A percentile compares a stretch with the other conserved stretches of the same genome.
These are phyloP conservation scores for Emericellopsis terricola DNA, from an alignment of 495 filamentous ascomycete species.

Conservation along the genomic window DNA sequence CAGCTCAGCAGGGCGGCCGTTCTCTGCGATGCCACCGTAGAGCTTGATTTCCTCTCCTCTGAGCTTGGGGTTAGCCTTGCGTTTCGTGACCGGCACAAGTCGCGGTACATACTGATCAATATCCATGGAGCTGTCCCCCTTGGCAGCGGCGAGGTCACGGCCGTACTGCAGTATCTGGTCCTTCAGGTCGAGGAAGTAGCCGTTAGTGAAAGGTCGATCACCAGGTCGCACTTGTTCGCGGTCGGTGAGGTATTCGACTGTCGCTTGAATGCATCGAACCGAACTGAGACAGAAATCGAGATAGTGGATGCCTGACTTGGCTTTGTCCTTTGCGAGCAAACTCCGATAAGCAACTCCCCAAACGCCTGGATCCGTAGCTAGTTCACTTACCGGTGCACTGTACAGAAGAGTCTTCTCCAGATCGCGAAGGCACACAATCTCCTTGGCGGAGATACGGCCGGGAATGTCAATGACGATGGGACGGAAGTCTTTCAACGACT, in stretches of 20 bases:
- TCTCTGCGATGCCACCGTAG: slow-evolving; percentile 56
- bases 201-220: slow-evolving; percentile 77
- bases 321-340: slow-evolving; percentile 51
- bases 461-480: slow-evolving; percentile 58
- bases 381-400: slow-evolving; percentile 71
- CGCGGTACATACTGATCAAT: slow-evolving; percentile 29
- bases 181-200: slow-evolving; percentile 86
- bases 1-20: slow-evolving; percentile 60
- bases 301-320: slow-evolving; percentile 48
- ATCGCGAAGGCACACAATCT: slow-evolving; percentile 72
- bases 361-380: slow-evolving; percentile 25
- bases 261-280: slow-evolving; percentile 69
- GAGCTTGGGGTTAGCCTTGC: neutral
- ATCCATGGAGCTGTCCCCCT: slow-evolving; percentile 30
- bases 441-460: slow-evolving; percentile 53
- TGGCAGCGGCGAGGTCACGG: slow-evolving; percentile 30
- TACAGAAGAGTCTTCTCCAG: slow-evolving; percentile 79
- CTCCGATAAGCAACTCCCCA: slow-evolving; percentile 48
- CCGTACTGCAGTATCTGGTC: slow-evolving; percentile 70
- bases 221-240: slow-evolving; percentile 61
- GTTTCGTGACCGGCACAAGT: slow-evolving; percentile 11
- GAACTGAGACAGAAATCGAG: slow-evolving; percentile 74
- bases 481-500: slow-evolving; percentile 55
- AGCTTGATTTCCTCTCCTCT: slow-evolving; percentile 47
- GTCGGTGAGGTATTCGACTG: slow-evolving; percentile 60